phyloP scores from a whole-genome alignment of 805 yeast species.

The Lipomyces sp. region DNA sequence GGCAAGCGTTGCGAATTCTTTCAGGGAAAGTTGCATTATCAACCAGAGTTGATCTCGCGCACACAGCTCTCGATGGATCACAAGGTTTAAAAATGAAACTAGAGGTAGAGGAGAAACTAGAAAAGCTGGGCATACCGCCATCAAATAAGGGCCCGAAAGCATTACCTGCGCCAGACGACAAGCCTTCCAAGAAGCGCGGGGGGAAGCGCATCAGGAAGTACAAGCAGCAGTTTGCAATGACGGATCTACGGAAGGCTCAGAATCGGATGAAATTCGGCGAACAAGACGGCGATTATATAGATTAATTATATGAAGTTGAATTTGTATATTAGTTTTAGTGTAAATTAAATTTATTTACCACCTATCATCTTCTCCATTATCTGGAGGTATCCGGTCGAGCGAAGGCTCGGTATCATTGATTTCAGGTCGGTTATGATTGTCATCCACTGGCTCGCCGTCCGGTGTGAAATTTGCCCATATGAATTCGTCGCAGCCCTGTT shows the following conservation, averaged over 20 bases:
- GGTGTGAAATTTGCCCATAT: conserved; percentile 28
- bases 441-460: conserved; percentile 27
- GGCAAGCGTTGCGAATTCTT: conserved; percentile 75
- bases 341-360: neutral
- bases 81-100: conserved; percentile 63
- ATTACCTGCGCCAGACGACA: conserved; percentile 76
- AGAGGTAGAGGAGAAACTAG: conserved; percentile 68
- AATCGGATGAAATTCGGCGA: conserved; percentile 84
- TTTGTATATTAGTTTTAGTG: conserved; percentile 5
- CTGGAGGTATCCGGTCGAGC: neutral
- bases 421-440: neutral
- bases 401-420: neutral
- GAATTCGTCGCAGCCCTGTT: conserved; percentile 32
- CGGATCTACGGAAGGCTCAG: conserved; percentile 81
- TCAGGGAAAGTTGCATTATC: conserved; percentile 82
- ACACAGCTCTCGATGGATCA: conserved; percentile 51
- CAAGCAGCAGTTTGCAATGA: conserved; percentile 78
- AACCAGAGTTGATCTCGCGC: conserved; percentile 74
- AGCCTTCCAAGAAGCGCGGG: conserved; percentile 80
- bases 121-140: conserved; percentile 79
- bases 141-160: conserved; percentile 63
- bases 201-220: conserved; percentile 80
- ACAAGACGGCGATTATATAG: conserved; percentile 66
- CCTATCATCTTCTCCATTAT: neutral
- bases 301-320: conserved; percentile 61